Conservation (phyloP, 768 basidiomycete species). For the Gloeophyllum trabeum region DNA sequence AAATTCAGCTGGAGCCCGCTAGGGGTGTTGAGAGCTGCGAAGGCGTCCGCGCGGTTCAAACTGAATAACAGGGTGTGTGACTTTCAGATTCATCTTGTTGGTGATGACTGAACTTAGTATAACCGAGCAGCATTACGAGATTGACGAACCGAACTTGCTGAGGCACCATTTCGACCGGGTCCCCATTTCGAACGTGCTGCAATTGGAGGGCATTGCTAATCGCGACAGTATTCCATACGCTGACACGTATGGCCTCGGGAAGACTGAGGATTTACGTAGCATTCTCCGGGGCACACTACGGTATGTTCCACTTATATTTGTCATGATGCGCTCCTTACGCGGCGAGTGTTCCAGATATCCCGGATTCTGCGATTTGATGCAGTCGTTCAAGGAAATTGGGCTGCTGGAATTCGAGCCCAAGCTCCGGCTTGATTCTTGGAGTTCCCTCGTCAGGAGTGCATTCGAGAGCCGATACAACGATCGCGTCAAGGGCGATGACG, state of each 20-base stretch:
- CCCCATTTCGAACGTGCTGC: conserved; percentile 48
- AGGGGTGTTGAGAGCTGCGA: conserved; percentile 74
- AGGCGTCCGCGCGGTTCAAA: conserved; percentile 61
- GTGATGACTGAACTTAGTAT: background rate
- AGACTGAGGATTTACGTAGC: conserved; percentile 35
- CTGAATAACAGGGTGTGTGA: conserved; percentile 43
- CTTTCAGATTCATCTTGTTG: background rate
- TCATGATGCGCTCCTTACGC: background rate
- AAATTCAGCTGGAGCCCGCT: conserved; percentile 92
- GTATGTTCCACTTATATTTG: conserved; percentile 20
- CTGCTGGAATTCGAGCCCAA: conserved; percentile 37
- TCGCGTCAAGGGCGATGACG: conserved; percentile 17
- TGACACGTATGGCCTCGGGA: conserved; percentile 46
- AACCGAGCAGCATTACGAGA: conserved; percentile 22
- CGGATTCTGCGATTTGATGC: conserved; percentile 68
- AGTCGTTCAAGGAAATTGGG: conserved; percentile 60
- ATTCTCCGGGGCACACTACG: conserved; percentile 80
- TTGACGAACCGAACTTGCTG: conserved; percentile 46
- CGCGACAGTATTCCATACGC: conserved; percentile 69
- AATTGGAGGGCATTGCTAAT: conserved; percentile 80
- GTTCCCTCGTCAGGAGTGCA: conserved; percentile 24
- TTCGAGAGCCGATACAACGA: conserved; percentile 17
- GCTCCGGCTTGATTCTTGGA: conserved; percentile 26
- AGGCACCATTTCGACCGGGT: conserved; percentile 51
- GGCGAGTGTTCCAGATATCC: conserved; percentile 49